These are phyloP conservation scores for Coniella lustricola DNA, from an alignment of 2,329 filamentous ascomycete genomes.

Conservation along the genomic window DNA sequence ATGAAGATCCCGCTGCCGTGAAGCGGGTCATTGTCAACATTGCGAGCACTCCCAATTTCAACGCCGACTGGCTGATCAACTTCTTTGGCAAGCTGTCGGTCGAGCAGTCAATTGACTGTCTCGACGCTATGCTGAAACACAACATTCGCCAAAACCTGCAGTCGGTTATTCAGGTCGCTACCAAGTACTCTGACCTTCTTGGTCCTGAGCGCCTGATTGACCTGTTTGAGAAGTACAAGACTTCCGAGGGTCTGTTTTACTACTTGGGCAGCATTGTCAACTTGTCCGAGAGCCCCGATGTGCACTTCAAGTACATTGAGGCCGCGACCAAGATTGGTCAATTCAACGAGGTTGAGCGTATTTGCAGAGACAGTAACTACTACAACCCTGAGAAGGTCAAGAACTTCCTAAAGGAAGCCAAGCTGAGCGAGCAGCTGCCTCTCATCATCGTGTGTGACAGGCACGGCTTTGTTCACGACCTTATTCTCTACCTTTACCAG, in stretches of 20 bases:
- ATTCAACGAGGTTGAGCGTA: slow-evolving; percentile 91
- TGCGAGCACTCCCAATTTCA: slow-evolving; percentile 74
- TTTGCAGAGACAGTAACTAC: slow-evolving; percentile 86
- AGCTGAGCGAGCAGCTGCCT: slow-evolving; percentile 83
- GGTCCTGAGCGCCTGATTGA: slow-evolving; percentile 84
- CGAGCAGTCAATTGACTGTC: slow-evolving; percentile 86
- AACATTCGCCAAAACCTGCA: slow-evolving; percentile 98
- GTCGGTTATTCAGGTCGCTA: slow-evolving; percentile 88
- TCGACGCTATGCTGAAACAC: slow-evolving; percentile 91
- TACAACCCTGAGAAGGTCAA: slow-evolving; percentile 95
- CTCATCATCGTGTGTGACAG: slow-evolving; percentile 98
- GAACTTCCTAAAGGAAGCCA: slow-evolving; percentile 98
- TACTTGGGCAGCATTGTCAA: slow-evolving; percentile 98
- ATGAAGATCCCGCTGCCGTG: slow-evolving; percentile 81
- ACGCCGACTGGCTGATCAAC: slow-evolving; percentile 80
- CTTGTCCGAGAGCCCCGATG: slow-evolving; percentile 87
- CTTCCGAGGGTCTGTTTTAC: slow-evolving; percentile 93
- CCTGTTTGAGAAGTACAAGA: slow-evolving; percentile 95
- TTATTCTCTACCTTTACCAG: slow-evolving; percentile 95
- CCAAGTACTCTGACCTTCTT: slow-evolving; percentile 94
- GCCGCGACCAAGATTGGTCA: slow-evolving; percentile 91
- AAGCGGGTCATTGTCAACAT: slow-evolving; percentile 87
- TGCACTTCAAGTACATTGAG: slow-evolving; percentile 99
- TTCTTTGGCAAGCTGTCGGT: slow-evolving; percentile 95
- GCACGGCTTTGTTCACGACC: slow-evolving; percentile 97